Conservation (phyloP, 805 yeast genomes). For the Tetrapisispora phaffii region DNA sequence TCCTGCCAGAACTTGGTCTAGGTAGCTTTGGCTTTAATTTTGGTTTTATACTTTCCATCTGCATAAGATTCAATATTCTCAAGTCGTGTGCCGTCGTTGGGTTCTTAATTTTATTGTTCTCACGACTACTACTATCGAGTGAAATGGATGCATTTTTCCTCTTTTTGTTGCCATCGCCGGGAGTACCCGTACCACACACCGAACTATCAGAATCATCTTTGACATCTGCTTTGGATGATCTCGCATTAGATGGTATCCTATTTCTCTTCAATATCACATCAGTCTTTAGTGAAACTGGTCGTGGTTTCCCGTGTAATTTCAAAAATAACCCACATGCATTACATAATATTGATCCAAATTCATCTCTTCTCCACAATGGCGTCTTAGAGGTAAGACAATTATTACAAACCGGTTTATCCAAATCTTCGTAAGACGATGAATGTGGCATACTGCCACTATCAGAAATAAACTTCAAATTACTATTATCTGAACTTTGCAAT, state of each 20-base stretch:
- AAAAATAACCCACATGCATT: conserved; percentile 89
- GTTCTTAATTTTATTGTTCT: no score
- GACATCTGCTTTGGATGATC: not conserved
- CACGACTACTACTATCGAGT: no score
- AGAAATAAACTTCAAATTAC: not conserved
- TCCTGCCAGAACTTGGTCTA: not conserved
- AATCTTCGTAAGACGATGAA: not conserved
- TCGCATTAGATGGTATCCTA: conserved; percentile 40
- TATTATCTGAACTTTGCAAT: not conserved
- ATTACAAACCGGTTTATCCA: conserved; percentile 53
- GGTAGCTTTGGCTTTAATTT: not conserved
- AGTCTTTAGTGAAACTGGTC: conserved; percentile 85
- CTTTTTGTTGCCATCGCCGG: not conserved
- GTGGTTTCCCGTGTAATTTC: conserved; percentile 83
- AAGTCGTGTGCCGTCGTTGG: no score
- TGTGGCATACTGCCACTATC: not conserved
- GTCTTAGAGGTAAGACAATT: conserved; percentile 90
- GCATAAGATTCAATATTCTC: no score
- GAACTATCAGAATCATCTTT: not conserved
- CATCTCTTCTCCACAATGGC: conserved; percentile 93
- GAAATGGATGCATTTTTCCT: not conserved
- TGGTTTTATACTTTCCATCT: no score
- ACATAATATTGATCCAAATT: conserved; percentile 79
- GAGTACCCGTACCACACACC: not conserved
- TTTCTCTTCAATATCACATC: conserved; percentile 89